Evolutionary conservation across 768 basidiomycete species (phyloP).

Genomic region (Suillus americanus): DNA sequence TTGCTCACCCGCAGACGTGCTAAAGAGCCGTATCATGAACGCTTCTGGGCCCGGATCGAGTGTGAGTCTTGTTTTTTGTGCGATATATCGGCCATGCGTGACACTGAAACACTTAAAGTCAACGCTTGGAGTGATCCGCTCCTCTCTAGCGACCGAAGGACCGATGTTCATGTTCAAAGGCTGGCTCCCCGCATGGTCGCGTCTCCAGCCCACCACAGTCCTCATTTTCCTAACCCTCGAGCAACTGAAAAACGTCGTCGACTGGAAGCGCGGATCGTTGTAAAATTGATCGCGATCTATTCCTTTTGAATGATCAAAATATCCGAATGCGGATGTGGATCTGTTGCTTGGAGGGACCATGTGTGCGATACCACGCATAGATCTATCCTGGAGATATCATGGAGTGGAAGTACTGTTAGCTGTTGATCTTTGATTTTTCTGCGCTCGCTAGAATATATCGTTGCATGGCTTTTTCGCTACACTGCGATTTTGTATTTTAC

Average conservation of each 20-base stretch:
- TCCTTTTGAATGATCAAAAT: neutral
- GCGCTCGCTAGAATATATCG: neutral
- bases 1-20: constrained; percentile 85
- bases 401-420: neutral
- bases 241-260: constrained; percentile 73
- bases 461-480: neutral
- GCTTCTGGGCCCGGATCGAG: constrained; percentile 79
- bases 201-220: constrained; percentile 86
- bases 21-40: constrained; percentile 91
- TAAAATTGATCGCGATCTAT: neutral
- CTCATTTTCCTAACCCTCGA: constrained; percentile 85
- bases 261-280: constrained; percentile 48
- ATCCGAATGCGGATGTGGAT: neutral
- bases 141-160: constrained; percentile 72
- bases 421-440: neutral
- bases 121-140: constrained; percentile 65
- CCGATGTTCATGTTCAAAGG: constrained; percentile 93
- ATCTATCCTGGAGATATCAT: neutral
- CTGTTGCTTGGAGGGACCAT: neutral
- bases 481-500: neutral
- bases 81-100: neutral
- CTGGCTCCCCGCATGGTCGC: constrained; percentile 85
- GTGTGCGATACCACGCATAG: constrained; percentile 3
- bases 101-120: constrained; percentile 41
- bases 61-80: constrained; percentile 39